These are phyloP conservation scores for Sanghuangporus weigelae DNA, from an alignment of 1,284 basidiomycete species.

Conservation along the genomic window DNA sequence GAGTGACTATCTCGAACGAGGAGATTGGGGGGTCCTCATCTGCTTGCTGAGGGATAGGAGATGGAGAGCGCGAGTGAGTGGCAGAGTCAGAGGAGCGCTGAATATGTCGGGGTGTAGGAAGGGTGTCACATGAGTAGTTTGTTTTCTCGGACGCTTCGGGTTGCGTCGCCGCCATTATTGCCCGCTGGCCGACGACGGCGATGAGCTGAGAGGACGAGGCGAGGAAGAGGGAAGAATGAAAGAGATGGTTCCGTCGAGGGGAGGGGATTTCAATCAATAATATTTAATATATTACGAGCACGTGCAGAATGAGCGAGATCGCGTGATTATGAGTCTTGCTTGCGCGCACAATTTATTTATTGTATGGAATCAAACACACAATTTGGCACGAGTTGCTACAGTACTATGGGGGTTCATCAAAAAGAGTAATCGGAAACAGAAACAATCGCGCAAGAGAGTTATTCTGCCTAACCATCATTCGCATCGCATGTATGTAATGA, in stretches of 20 bases:
- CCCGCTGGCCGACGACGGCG: background rate
- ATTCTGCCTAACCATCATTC: conserved; percentile 1
- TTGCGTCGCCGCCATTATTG: conserved; percentile 10
- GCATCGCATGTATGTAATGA: conserved; percentile 6
- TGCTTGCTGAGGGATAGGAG: conserved; percentile 25
- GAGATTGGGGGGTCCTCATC: conserved; percentile 23
- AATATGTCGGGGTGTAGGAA: conserved; percentile 49
- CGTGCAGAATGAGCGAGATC: background rate
- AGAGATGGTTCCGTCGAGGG: background rate
- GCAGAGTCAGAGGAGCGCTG: conserved; percentile 2
- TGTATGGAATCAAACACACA: background rate
- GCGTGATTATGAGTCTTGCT: conserved; percentile 1
- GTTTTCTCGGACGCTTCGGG: conserved; percentile 21
- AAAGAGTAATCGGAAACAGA: background rate
- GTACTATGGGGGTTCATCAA: background rate
- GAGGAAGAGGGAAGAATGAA: background rate
- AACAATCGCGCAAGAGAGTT: background rate
- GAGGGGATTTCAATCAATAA: background rate
- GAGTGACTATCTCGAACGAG: conserved; percentile 28
- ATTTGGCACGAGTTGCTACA: background rate
- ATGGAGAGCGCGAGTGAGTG: conserved; percentile 31
- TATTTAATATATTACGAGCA: background rate
- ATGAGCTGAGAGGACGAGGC: background rate
- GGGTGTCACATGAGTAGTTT: conserved; percentile 61
- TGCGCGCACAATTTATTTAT: background rate